Evolutionary conservation across 495 filamentous ascomycete genomes (phyloP).

Genomic region (Aspergillus diversus): DNA sequence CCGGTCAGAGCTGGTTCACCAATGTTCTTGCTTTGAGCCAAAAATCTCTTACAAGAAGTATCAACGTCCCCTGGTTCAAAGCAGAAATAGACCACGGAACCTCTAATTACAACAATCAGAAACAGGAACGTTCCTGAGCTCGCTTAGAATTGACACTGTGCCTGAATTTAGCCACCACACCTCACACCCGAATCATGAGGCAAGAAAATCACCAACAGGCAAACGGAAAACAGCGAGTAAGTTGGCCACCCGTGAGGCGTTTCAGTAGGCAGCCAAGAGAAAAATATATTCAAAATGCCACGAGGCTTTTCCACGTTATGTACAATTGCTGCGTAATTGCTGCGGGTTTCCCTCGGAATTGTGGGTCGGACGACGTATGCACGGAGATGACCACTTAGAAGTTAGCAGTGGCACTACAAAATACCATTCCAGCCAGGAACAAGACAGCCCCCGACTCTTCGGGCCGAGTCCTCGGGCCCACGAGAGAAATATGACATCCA

Average conservation of each 20-base stretch:
- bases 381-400: too few relatives aligned
- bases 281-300: not conserved
- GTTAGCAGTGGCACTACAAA: too few relatives aligned
- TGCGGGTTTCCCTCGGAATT: too few relatives aligned
- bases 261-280: not conserved
- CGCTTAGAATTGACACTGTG: not conserved
- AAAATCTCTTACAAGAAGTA: not conserved
- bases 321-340: not conserved
- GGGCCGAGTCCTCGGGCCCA: too few relatives aligned
- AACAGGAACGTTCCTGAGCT: not conserved
- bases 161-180: too few relatives aligned
- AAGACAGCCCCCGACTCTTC: too few relatives aligned
- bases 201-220: not conserved
- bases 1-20: not conserved
- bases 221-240: not conserved
- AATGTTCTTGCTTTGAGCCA: not conserved
- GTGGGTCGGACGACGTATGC: too few relatives aligned
- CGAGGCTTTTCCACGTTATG: not conserved
- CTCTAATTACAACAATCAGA: not conserved
- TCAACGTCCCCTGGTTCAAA: not conserved
- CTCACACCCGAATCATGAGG: not conserved
- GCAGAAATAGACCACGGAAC: not conserved
- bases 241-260: not conserved
- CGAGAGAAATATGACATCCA: too few relatives aligned
- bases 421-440: too few relatives aligned